These are phyloP conservation scores for Brassica hybrid DNA, from an alignment of 441 rosid species.

Conservation along the genomic window DNA sequence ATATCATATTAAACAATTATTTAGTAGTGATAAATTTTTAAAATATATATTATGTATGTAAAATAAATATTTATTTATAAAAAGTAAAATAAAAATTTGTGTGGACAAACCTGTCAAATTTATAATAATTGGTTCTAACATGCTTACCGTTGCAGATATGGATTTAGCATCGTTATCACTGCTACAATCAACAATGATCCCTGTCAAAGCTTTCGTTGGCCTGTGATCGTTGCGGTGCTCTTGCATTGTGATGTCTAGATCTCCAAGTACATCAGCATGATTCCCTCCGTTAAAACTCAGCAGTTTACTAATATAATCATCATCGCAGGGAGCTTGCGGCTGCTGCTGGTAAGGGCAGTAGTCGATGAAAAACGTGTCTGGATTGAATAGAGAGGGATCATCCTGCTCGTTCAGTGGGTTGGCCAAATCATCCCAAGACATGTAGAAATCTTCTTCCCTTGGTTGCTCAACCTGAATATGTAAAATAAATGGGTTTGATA, in stretches of 20 bases:
- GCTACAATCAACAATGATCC: constrained; percentile 9
- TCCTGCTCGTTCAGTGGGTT: neutral
- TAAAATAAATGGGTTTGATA: neutral
- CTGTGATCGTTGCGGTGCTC: neutral
- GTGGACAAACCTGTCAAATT: neutral
- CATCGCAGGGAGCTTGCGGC: neutral
- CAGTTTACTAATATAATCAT: neutral
- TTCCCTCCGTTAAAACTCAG: neutral
- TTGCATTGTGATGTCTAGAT: neutral
- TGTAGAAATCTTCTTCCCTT: neutral
- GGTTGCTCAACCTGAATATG: constrained; percentile 13
- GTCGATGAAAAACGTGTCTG: neutral
- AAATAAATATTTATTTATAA: neutral
- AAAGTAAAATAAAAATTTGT: neutral
- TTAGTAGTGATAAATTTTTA: neutral
- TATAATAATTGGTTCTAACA: neutral
- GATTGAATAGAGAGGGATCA: neutral
- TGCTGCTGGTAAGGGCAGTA: neutral
- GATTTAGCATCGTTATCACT: constrained; percentile 22
- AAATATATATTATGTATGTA: neutral
- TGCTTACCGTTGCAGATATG: constrained; percentile 18
- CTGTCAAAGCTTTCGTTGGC: constrained; percentile 20
- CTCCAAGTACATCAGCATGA: neutral
- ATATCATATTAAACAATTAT: neutral
- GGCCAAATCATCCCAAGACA: neutral